These are phyloP conservation scores for Amborella trichopoda DNA, from an alignment of 164 flowering plant species.

Conservation along the genomic window DNA sequence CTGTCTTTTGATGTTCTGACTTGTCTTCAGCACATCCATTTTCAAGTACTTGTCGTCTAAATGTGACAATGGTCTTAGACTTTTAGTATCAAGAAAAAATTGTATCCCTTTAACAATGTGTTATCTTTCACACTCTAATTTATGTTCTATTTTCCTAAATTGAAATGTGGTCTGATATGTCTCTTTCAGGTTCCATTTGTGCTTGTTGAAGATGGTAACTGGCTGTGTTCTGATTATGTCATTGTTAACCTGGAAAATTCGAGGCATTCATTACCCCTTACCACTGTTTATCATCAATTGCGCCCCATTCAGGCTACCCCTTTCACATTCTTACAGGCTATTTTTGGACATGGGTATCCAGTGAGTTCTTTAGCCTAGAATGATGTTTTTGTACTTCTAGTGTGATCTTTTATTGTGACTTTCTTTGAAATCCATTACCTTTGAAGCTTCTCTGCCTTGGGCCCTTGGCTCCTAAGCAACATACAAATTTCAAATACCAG, in stretches of 20 bases:
- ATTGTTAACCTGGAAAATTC: slow-evolving; percentile 65
- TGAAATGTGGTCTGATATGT: not conserved
- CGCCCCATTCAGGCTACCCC: slow-evolving; percentile 56
- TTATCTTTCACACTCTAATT: no score
- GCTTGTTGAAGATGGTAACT: slow-evolving; percentile 40
- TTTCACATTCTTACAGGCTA: slow-evolving; percentile 56
- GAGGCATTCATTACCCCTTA: slow-evolving; percentile 69
- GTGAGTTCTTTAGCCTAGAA: slow-evolving; percentile 56
- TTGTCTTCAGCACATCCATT: no score
- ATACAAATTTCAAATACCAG: no score
- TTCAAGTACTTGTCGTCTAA: no score
- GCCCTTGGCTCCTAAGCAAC: no score
- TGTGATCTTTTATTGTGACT: not conserved
- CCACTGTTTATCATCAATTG: slow-evolving; percentile 59
- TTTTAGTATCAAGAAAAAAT: no score
- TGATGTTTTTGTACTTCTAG: slow-evolving; percentile 3
- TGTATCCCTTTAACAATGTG: no score
- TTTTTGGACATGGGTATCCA: slow-evolving; percentile 71
- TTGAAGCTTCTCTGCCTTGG: not conserved
- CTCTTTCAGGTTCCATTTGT: slow-evolving; percentile 70
- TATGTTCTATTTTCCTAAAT: no score
- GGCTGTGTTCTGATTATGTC: slow-evolving; percentile 38
- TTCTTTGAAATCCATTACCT: not conserved
- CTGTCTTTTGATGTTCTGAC: no score
- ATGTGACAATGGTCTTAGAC: no score